Conservation (phyloP, 805 yeast species). For the Yamadazyma sp. region DNA sequence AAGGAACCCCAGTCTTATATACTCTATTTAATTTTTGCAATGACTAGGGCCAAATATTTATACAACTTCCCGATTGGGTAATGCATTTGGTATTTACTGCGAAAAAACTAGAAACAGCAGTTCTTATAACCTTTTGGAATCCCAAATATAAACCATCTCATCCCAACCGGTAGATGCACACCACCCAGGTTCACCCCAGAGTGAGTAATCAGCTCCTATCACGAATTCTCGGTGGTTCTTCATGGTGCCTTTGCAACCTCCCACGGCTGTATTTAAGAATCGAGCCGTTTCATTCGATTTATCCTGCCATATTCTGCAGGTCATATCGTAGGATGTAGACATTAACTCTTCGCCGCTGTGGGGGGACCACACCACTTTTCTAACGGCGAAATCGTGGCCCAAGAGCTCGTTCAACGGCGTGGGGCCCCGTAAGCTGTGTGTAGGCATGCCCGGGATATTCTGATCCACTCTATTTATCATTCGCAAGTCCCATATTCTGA, state of each 20-base stretch:
- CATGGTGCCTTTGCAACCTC: constrained; percentile 60
- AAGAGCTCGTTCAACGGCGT: constrained; percentile 72
- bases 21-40: constrained; percentile 1
- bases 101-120: background rate
- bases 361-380: constrained; percentile 86
- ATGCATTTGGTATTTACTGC: constrained; percentile 4
- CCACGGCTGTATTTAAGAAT: constrained; percentile 38
- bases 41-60: constrained; percentile 10
- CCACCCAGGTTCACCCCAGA: constrained; percentile 98
- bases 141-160: constrained; percentile 91
- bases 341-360: constrained; percentile 70
- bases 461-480: constrained; percentile 50
- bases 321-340: constrained; percentile 90
- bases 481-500: constrained; percentile 86
- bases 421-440: constrained; percentile 51
- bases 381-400: constrained; percentile 89
- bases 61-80: constrained; percentile 15
- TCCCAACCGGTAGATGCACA: constrained; percentile 96
- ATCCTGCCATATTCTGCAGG: constrained; percentile 83
- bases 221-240: constrained; percentile 82
- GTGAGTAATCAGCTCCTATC: constrained; percentile 89
- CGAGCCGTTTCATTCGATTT: constrained; percentile 57
- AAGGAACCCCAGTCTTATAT: too few relatives aligned
- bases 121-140: constrained; percentile 46
- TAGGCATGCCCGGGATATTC: constrained; percentile 32